Percentiles rank a stretch among this genome's conserved stretches.
Evolutionary conservation across 129 eudicot species (phyloP).

Genomic region (Flaveria brownii): DNA sequence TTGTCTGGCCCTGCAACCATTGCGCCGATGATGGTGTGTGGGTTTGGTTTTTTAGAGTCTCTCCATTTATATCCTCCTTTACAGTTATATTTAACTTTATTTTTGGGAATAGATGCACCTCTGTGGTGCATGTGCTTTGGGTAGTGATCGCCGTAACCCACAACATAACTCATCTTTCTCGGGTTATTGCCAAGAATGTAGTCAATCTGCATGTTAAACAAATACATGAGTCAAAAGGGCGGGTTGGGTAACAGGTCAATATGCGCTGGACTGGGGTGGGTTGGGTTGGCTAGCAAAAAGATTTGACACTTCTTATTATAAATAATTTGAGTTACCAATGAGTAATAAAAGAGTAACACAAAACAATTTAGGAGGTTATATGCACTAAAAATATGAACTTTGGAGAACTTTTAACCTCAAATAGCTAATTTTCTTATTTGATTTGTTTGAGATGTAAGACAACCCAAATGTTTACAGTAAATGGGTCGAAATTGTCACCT

Average conservation of each 20-base stretch:
- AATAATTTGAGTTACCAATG: neutral
- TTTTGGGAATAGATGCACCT: slow-evolving; percentile 86
- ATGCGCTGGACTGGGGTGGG: neutral
- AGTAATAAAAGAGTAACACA: neutral
- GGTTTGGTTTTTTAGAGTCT: slow-evolving; percentile 63
- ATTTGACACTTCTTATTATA: neutral
- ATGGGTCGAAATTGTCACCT: slow-evolving; percentile 2
- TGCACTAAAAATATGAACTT: neutral
- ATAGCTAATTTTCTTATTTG: neutral
- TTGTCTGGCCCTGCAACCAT: slow-evolving; percentile 92
- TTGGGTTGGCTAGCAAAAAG: neutral
- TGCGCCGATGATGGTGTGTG: slow-evolving; percentile 63
- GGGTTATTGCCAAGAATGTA: slow-evolving; percentile 93
- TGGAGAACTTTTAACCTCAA: neutral
- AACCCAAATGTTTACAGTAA: neutral
- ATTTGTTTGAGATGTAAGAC: slow-evolving; percentile 6
- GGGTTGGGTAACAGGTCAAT: neutral
- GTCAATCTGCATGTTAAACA: slow-evolving; percentile 53
- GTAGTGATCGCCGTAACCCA: slow-evolving; percentile 70
- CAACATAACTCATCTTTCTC: slow-evolving; percentile 86
- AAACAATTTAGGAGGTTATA: neutral
- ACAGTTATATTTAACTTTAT: slow-evolving; percentile 66
- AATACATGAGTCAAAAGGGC: neutral
- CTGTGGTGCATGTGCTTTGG: slow-evolving; percentile 92
- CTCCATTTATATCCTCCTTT: slow-evolving; percentile 90